Conservation (phyloP, 768 basidiomycete species). For the Coprinellus micaceus region DNA sequence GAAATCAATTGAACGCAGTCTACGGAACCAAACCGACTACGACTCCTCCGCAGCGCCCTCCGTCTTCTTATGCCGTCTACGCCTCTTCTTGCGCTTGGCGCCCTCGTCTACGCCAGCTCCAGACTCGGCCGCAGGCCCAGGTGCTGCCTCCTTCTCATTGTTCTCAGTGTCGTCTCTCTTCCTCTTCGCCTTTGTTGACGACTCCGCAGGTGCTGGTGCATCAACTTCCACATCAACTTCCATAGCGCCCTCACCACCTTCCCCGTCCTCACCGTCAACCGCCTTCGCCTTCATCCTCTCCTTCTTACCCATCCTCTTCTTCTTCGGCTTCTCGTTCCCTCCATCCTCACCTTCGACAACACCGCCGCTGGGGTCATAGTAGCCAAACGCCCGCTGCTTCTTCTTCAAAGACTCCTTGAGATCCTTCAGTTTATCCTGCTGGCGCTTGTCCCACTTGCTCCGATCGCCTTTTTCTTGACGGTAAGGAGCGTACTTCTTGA, state of each 20-base stretch:
- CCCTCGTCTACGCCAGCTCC: neutral
- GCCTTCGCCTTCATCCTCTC: slow-evolving; percentile 13
- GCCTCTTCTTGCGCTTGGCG: slow-evolving; percentile 16
- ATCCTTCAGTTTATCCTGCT: slow-evolving; percentile 65
- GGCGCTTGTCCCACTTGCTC: slow-evolving; percentile 57
- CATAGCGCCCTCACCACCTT: slow-evolving; percentile 17
- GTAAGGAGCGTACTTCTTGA: slow-evolving; percentile 92
- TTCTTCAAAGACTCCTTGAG: slow-evolving; percentile 60
- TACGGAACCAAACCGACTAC: slow-evolving; percentile 8
- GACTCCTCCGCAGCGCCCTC: slow-evolving; percentile 17
- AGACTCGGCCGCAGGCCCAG: slow-evolving; percentile 1
- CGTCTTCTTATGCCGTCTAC: slow-evolving; percentile 20
- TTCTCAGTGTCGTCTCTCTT: slow-evolving; percentile 19
- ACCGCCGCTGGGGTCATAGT: slow-evolving; percentile 15
- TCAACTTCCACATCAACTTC: slow-evolving; percentile 17
- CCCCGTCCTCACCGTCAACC: slow-evolving; percentile 12
- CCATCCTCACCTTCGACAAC: slow-evolving; percentile 18
- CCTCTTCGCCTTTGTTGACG: neutral
- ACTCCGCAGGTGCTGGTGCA: slow-evolving; percentile 11
- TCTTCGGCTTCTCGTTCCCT: slow-evolving; percentile 22
- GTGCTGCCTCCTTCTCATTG: slow-evolving; percentile 25
- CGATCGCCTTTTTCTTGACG: slow-evolving; percentile 46
- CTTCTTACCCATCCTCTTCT: slow-evolving; percentile 42
- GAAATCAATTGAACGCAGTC: neutral
- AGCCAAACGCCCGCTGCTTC: slow-evolving; percentile 22